A percentile compares a stretch with the other conserved stretches of the same genome.
Conservation (phyloP, 163 green algal species). For the Scenedesmus sp. region DNA sequence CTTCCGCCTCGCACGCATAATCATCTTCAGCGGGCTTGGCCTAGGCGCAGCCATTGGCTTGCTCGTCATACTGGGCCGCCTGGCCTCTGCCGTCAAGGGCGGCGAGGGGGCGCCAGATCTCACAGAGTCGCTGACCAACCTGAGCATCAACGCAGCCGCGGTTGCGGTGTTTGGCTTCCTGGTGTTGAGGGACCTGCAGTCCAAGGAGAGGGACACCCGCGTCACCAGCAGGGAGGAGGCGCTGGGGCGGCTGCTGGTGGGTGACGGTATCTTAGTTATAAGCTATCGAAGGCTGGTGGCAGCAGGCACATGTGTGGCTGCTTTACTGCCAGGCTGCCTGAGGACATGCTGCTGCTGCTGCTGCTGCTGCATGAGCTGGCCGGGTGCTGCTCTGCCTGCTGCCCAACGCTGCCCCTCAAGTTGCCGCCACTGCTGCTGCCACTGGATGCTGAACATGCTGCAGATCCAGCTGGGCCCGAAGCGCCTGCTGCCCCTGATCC, state of each 20-base stretch:
- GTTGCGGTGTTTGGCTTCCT: constrained; percentile 82
- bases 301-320: not conserved
- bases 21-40: constrained; percentile 83
- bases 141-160: constrained; percentile 86
- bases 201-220: constrained; percentile 65
- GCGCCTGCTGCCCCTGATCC: constrained; percentile 79
- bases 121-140: constrained; percentile 85
- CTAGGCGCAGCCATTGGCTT: constrained; percentile 85
- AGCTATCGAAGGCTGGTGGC: not conserved
- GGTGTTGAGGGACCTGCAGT: constrained; percentile 77
- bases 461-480: constrained; percentile 79
- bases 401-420: not conserved
- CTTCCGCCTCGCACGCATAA: constrained; percentile 89
- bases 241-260: constrained; percentile 84
- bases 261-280: not conserved
- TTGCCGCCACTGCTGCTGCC: not conserved
- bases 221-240: constrained; percentile 86
- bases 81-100: constrained; percentile 66
- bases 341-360: no score
- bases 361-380: not conserved
- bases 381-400: not conserved
- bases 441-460: not conserved
- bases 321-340: not conserved
- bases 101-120: constrained; percentile 86
- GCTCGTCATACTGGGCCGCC: constrained; percentile 82